Evolutionary conservation across 2,329 filamentous ascomycete species (phyloP), one percentile per base, ranked within the genome.

Genomic region (Claviceps spartinae): DNA sequence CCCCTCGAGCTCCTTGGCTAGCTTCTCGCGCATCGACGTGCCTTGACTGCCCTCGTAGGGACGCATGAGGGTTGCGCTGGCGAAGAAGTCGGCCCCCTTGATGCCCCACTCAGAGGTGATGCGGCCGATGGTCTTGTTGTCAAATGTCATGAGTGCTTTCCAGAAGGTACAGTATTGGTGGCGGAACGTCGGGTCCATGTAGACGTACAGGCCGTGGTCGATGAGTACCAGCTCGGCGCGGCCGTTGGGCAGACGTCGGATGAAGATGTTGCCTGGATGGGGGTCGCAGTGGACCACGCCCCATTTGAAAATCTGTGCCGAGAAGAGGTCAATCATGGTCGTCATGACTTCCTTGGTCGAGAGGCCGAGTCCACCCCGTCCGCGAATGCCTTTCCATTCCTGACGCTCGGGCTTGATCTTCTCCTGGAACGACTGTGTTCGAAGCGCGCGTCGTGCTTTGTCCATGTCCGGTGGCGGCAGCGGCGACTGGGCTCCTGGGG

Each of bases 281-380:
- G 93, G 93, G 65, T 98, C 93, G 69, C 91, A 96, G 71, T 98
- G 91, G 0, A 97, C 87, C 44, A 87, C 79, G 13, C 93, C 93
- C 87, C 88, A 97, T 57, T 95, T 84, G 73, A 96, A 98, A 77
- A 97, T 97, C 64, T 97, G 91, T 2, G 88, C 90, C n/a, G 85
- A 87, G 72, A 97, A 98, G 37, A 97, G 77, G 65, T 96, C 91
- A 48, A 96, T 81, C 82, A 97, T 96, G 36, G 88, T 96, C 5
- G 85, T 86, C 93, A 97, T 97, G 54, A 96, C 88, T 54, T 91
- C 85, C 62, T 86, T 86, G 34, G 88, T 74, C 7, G 81, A 82
- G 3, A 98, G 72, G 0, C 93, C 93, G 0, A 97, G 79, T 0
- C 93, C 93, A 48, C 90, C 91, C 55, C 79, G 82, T 26, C 81